These are phyloP conservation scores for Fusarium cicatricum DNA, from an alignment of 2,329 filamentous ascomycete genomes.

Conservation along the genomic window DNA sequence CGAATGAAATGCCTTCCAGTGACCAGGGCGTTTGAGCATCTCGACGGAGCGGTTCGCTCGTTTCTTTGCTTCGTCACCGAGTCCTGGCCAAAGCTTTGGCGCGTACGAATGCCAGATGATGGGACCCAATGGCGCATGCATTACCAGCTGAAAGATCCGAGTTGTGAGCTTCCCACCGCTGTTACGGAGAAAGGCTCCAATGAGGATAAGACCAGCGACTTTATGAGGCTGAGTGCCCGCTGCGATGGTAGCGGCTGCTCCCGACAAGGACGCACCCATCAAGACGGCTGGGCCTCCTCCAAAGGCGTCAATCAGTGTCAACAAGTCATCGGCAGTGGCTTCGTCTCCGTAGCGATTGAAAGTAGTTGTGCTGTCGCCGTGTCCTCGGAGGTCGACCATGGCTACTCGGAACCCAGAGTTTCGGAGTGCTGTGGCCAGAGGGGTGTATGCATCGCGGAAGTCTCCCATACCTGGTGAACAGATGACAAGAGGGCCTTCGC, in stretches of 20 bases:
- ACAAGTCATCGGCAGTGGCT: conserved; percentile 16
- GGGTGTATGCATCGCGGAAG: conserved; percentile 20
- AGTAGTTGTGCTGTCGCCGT: conserved; percentile 18
- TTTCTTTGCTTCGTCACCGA: conserved; percentile 14
- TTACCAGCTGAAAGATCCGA: background rate
- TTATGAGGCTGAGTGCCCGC: conserved; percentile 16
- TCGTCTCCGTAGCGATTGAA: conserved; percentile 24
- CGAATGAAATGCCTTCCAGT: conserved; percentile 27
- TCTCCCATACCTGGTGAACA: conserved; percentile 29
- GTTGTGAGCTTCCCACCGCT: background rate
- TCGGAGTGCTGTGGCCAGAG: conserved; percentile 9
- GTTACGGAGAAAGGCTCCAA: conserved; percentile 20
- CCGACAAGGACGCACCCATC: conserved; percentile 12
- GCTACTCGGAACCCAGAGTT: conserved; percentile 19
- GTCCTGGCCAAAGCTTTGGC: conserved; percentile 23
- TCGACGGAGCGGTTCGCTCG: conserved; percentile 11
- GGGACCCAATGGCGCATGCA: conserved; percentile 1
- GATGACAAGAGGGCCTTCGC: conserved; percentile 23
- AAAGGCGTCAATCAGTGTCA: conserved; percentile 9
- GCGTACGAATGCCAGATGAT: conserved; percentile 20
- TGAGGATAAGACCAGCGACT: conserved; percentile 16
- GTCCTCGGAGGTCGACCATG: conserved; percentile 24
- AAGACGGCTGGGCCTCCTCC: conserved; percentile 16
- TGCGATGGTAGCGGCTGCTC: conserved; percentile 22
- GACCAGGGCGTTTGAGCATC: conserved; percentile 19